These are phyloP conservation scores for Cordyceps fumosorosea DNA, from an alignment of 2,329 filamentous ascomycete species.

Conservation along the genomic window DNA sequence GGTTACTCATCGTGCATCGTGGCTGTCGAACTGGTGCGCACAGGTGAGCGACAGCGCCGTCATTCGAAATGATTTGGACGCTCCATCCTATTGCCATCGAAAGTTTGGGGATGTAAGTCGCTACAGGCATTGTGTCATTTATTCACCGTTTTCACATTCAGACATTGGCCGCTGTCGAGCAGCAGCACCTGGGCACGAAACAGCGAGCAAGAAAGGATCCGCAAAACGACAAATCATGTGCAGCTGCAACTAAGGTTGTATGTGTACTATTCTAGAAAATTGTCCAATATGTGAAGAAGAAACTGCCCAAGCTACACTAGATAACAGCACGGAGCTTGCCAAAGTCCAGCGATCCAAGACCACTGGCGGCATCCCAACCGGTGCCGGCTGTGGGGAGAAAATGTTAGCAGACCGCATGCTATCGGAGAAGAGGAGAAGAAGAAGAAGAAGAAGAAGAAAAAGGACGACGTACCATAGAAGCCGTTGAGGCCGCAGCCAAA, in stretches of 20 bases:
- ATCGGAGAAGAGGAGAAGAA: not conserved
- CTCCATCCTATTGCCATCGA: too few relatives aligned
- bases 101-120: too few relatives aligned
- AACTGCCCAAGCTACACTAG: not conserved
- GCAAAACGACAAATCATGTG: too few relatives aligned
- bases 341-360: slow-evolving; percentile 2
- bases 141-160: too few relatives aligned
- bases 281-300: not conserved
- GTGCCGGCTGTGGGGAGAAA: not conserved
- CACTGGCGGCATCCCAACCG: slow-evolving; percentile 2
- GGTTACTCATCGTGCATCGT: too few relatives aligned
- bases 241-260: not conserved
- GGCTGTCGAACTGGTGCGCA: too few relatives aligned
- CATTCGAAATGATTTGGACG: too few relatives aligned
- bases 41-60: too few relatives aligned
- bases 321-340: not conserved
- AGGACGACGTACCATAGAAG: not conserved
- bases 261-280: not conserved
- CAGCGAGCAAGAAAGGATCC: not conserved
- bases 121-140: too few relatives aligned
- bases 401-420: not conserved
- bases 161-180: too few relatives aligned
- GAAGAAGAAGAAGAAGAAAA: too few relatives aligned
- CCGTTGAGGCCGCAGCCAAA: slow-evolving; percentile 6
- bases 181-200: too few relatives aligned